Percentiles rank a stretch among this genome's conserved stretches.
Evolutionary conservation across 306 rosid genomes (phyloP).

Genomic region (Pachyrhizus erosus): DNA sequence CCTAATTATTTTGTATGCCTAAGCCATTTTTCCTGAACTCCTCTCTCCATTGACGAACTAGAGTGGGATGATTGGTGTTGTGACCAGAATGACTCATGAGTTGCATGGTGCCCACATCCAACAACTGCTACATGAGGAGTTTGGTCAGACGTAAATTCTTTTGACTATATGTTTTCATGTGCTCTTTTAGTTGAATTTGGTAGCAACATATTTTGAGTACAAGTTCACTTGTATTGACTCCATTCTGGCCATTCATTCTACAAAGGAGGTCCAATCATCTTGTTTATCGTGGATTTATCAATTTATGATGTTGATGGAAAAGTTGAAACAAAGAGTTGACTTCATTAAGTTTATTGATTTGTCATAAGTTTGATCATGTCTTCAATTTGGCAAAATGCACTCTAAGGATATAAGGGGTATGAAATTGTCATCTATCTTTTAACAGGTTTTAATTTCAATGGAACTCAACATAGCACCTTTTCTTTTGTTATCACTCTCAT

Average conservation of each 20-base stretch:
- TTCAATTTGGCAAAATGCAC: not conserved
- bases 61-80: no score
- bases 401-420: not conserved
- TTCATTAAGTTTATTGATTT: not conserved
- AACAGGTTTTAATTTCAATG: not conserved
- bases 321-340: not conserved
- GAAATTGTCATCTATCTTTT: not conserved
- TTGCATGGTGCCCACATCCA: not conserved
- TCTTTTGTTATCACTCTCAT: not conserved
- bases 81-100: no score
- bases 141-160: not conserved
- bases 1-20: not conserved
- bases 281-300: not conserved
- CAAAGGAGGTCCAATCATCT: slow-evolving; percentile 13
- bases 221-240: not conserved
- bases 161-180: not conserved
- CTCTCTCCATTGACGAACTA: not conserved
- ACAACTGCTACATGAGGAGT: not conserved
- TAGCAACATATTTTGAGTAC: not conserved
- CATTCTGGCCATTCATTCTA: not conserved
- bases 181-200: not conserved
- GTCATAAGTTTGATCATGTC: not conserved
- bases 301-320: slow-evolving; percentile 41
- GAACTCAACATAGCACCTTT: not conserved
- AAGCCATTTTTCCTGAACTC: not conserved